phyloP scores from a whole-genome alignment of 768 basidiomycete genomes.

The Russula earlei region DNA sequence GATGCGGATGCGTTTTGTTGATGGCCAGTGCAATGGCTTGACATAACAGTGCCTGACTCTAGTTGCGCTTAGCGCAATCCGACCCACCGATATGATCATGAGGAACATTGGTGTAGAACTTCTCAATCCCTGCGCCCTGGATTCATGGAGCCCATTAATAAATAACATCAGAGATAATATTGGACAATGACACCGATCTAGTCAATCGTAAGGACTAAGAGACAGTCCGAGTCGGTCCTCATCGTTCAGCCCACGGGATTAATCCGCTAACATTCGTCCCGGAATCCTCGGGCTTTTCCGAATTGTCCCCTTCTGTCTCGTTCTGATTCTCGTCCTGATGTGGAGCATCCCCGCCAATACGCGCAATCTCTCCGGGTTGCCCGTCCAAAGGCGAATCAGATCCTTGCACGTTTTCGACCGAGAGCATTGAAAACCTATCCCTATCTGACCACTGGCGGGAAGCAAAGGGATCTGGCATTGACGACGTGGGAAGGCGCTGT shows the following conservation, averaged over 20 bases:
- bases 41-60: too few species aligned
- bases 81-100: too few species aligned
- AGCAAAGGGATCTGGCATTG: not conserved
- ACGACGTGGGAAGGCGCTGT: not conserved
- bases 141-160: not conserved
- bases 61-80: too few species aligned
- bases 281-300: constrained; percentile 15
- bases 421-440: not conserved
- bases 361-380: not conserved
- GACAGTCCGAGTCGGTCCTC: not conserved
- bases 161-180: not conserved
- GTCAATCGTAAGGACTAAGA: not conserved
- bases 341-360: not conserved
- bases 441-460: constrained; percentile 5
- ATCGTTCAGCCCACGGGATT: constrained; percentile 13
- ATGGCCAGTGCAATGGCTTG: too few species aligned
- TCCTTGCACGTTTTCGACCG: not conserved
- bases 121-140: not conserved
- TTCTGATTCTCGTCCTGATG: constrained; percentile 2
- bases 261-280: not conserved
- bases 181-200: not conserved
- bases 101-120: not conserved
- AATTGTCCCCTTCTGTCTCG: constrained; percentile 7
- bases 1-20: too few species aligned
- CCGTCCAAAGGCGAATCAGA: not conserved